Percentiles rank a stretch among this genome's conserved stretches.
Evolutionary conservation across 1,139 yeast genomes (phyloP).

Genomic region (Suhomyces terraborum): DNA sequence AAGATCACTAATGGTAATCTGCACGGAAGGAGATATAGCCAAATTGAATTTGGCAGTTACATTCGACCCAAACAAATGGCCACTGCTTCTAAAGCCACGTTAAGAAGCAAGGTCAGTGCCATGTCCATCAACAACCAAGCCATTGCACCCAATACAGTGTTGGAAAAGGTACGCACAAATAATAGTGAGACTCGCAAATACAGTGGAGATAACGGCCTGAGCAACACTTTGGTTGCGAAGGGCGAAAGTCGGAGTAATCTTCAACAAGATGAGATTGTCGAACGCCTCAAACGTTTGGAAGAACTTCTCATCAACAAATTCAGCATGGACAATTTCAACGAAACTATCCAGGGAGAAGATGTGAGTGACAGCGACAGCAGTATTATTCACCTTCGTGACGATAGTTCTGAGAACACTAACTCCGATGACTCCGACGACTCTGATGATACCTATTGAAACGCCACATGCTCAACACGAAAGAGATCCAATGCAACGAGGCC

Average conservation of each 20-base stretch:
- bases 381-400: slow-evolving; percentile 3
- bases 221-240: slow-evolving; percentile 11
- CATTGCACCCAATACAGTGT: slow-evolving; percentile 3
- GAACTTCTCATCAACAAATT: slow-evolving; percentile 11
- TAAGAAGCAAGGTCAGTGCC: slow-evolving; percentile 33
- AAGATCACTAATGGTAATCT: slow-evolving; percentile 11
- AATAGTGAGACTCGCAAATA: slow-evolving; percentile 16
- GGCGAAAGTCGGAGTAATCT: background rate
- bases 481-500: background rate
- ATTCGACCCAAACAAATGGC: slow-evolving; percentile 10
- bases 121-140: slow-evolving; percentile 33
- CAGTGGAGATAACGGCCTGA: slow-evolving; percentile 10
- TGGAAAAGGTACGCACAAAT: slow-evolving; percentile 18
- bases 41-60: slow-evolving; percentile 14
- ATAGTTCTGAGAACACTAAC: slow-evolving; percentile 3
- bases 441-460: slow-evolving; percentile 8
- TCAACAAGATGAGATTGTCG: slow-evolving; percentile 15
- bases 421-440: slow-evolving; percentile 4
- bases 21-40: slow-evolving; percentile 18
- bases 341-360: slow-evolving; percentile 12
- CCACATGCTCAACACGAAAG: background rate
- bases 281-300: slow-evolving; percentile 16
- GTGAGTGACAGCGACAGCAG: slow-evolving; percentile 7
- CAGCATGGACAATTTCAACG: slow-evolving; percentile 10
- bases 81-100: slow-evolving; percentile 19